These are phyloP conservation scores for Trichosporon sp. DNA, from an alignment of 1,284 basidiomycete genomes.

Conservation along the genomic window DNA sequence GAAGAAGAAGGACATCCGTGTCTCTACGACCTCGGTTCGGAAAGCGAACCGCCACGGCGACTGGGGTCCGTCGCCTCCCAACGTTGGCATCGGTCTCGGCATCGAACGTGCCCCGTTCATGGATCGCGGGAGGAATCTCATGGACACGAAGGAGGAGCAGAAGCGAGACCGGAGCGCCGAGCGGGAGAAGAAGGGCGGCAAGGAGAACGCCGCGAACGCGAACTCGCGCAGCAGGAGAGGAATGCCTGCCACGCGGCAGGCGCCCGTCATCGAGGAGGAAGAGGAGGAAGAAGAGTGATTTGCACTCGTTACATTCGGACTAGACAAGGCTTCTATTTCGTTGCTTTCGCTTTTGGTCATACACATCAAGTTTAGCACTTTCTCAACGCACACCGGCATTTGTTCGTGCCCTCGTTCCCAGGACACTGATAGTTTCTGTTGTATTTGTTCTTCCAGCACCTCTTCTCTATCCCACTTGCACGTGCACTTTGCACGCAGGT, in stretches of 20 bases:
- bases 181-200: slow-evolving; percentile 5
- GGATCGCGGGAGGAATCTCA: background rate
- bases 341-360: background rate
- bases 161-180: slow-evolving; percentile 1
- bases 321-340: background rate
- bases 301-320: background rate
- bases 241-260: background rate
- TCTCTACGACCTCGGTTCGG: background rate
- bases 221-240: background rate
- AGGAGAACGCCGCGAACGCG: background rate
- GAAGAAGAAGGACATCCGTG: background rate
- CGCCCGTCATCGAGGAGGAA: slow-evolving; percentile 29
- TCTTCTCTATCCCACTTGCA: background rate
- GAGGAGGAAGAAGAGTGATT: slow-evolving; percentile 27
- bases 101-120: background rate
- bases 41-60: background rate
- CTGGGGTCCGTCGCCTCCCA: background rate
- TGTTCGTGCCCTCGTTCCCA: background rate
- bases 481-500: background rate
- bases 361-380: slow-evolving; percentile 4
- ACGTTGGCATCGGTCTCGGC: background rate
- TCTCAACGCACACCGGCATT: background rate
- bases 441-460: background rate
- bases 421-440: slow-evolving; percentile 1
- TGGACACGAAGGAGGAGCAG: background rate